phyloP scores from a whole-genome alignment of 352 stramenopile genomes.

The Pythium monospermum region DNA sequence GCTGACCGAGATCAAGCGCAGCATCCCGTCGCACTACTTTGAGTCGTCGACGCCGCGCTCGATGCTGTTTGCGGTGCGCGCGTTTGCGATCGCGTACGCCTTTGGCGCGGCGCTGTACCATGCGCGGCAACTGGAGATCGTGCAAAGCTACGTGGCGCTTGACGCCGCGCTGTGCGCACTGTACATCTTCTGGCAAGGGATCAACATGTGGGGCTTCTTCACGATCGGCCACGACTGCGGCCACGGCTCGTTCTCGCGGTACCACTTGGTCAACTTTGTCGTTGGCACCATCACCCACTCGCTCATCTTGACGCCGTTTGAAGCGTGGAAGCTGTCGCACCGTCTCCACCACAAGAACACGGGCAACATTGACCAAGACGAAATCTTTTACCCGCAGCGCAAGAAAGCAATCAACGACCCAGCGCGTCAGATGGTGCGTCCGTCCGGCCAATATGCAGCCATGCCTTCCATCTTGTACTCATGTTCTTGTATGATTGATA shows the following conservation, averaged over 20 bases:
- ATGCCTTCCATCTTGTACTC: too few relatives aligned
- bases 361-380: conserved; percentile 80
- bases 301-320: conserved; percentile 74
- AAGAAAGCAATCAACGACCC: conserved; percentile 43
- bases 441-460: not conserved
- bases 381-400: conserved; percentile 80
- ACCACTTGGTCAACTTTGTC: conserved; percentile 72
- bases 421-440: conserved; percentile 42
- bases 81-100: conserved; percentile 36
- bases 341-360: conserved; percentile 87
- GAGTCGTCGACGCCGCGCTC: conserved; percentile 64
- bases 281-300: conserved; percentile 75
- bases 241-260: conserved; percentile 76
- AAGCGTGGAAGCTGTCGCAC: conserved; percentile 79
- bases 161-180: conserved; percentile 39
- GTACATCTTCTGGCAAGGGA: conserved; percentile 69
- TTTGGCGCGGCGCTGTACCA: conserved; percentile 41
- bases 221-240: conserved; percentile 78
- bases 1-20: conserved; percentile 78
- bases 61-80: conserved; percentile 67
- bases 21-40: conserved; percentile 64
- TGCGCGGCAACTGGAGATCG: conserved; percentile 34
- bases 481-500: too few relatives aligned
- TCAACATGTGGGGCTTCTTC: conserved; percentile 85
- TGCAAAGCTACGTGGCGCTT: conserved; percentile 29